phyloP scores from a whole-genome alignment of 2,329 filamentous ascomycete genomes.

The Ophiostoma sp. region DNA sequence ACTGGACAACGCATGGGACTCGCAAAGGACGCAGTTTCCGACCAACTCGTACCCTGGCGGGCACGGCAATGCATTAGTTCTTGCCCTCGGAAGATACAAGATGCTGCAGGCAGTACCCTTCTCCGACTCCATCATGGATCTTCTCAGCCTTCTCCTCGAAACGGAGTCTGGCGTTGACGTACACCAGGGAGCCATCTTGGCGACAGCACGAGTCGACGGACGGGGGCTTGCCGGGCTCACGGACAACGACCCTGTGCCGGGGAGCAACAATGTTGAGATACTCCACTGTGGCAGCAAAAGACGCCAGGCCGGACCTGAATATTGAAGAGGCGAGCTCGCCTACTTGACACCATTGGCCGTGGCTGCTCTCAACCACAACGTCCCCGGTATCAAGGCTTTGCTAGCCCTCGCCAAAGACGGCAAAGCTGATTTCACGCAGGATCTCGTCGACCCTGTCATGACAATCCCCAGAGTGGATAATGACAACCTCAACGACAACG shows the following conservation, averaged over 20 bases:
- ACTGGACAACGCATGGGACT: too few species aligned
- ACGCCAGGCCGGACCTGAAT: neutral
- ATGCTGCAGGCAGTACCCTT: neutral
- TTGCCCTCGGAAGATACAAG: neutral
- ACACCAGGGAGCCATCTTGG: neutral
- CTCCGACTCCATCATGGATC: neutral
- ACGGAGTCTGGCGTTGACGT: neutral
- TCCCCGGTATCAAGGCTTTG: neutral
- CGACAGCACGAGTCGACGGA: neutral
- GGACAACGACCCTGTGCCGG: neutral
- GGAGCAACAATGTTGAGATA: too few species aligned
- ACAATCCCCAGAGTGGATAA: too few species aligned
- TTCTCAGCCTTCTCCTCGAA: neutral
- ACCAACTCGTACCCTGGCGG: too few species aligned
- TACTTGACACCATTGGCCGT: neutral
- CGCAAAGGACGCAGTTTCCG: too few species aligned
- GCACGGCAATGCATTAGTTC: neutral
- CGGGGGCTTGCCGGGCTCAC: neutral
- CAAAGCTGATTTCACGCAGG: neutral
- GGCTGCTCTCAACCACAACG: neutral
- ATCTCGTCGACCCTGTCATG: neutral
- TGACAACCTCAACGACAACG: too few species aligned
- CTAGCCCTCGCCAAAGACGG: neutral
- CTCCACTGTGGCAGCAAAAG: neutral
- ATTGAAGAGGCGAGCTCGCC: neutral